Evolutionary conservation across 2,329 filamentous ascomycete species (phyloP).

Genomic region (Cercospora citrullina): DNA sequence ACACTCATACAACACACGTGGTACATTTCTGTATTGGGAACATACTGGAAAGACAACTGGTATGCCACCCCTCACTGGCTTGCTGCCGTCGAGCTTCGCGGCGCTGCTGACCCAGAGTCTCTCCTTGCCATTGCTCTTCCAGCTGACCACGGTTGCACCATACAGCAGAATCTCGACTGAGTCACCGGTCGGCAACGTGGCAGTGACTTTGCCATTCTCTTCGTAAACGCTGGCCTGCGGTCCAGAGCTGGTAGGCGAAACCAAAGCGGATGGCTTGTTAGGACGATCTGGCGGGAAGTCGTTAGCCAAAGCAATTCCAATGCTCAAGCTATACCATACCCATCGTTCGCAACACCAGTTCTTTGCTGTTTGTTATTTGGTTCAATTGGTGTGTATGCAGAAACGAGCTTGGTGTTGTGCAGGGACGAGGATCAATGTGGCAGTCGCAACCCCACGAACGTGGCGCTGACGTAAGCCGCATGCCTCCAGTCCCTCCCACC

Average conservation of each 20-base stretch:
- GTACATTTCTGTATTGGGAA: constrained; percentile 20
- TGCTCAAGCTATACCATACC: not conserved
- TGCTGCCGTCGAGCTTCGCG: constrained; percentile 79
- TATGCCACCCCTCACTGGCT: constrained; percentile 87
- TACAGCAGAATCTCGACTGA: constrained; percentile 82
- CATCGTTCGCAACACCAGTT: constrained; percentile 4
- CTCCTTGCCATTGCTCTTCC: constrained; percentile 71
- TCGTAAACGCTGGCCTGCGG: constrained; percentile 77
- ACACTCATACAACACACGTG: not conserved
- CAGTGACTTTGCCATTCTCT: constrained; percentile 71
- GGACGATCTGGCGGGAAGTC: constrained; percentile 61
- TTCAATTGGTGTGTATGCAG: not conserved
- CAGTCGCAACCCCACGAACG: not conserved
- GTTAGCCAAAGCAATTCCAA: not conserved
- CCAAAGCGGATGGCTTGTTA: constrained; percentile 76
- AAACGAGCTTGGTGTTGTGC: not conserved
- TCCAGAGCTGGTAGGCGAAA: constrained; percentile 59
- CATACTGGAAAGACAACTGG: constrained; percentile 89
- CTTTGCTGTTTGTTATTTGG: not conserved
- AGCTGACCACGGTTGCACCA: constrained; percentile 88
- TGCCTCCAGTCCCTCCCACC: not conserved
- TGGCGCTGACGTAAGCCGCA: not conserved
- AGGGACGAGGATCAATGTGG: not conserved
- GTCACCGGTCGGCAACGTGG: constrained; percentile 81
- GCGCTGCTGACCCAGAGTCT: constrained; percentile 36